phyloP scores from a whole-genome alignment of 139 green algal genomes.

The Diplosphaera chodatii region DNA sequence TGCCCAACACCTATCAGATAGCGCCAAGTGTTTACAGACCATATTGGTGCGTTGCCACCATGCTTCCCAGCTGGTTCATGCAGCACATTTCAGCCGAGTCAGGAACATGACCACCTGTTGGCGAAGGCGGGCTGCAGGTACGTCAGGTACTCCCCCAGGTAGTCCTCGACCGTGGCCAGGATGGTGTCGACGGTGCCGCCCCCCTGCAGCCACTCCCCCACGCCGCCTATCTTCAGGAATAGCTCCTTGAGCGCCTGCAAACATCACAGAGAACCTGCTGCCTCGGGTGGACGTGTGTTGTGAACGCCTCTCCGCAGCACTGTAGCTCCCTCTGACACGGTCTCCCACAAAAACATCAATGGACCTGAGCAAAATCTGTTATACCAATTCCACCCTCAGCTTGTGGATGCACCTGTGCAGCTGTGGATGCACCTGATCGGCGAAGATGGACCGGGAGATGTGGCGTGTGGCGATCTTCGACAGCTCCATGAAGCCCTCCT shows the following conservation, averaged over 20 bases:
- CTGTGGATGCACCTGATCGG: slow-evolving; percentile 15
- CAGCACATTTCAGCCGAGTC: too few relatives aligned
- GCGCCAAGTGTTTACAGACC: too few relatives aligned
- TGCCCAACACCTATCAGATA: too few relatives aligned
- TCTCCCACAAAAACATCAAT: too few relatives aligned
- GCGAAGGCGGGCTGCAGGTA: slow-evolving; percentile 40
- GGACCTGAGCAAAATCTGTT: too few relatives aligned
- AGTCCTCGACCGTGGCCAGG: slow-evolving; percentile 76
- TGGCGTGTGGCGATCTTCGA: slow-evolving; percentile 31
- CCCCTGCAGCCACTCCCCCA: slow-evolving; percentile 45
- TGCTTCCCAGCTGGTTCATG: too few relatives aligned
- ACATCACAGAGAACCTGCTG: background rate
- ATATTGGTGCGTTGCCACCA: too few relatives aligned
- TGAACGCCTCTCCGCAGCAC: too few relatives aligned
- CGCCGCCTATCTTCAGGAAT: slow-evolving; percentile 33
- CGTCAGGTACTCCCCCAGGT: slow-evolving; percentile 50
- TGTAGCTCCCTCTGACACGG: too few relatives aligned
- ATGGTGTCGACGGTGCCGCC: slow-evolving; percentile 38
- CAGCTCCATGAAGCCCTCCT: slow-evolving; percentile 60
- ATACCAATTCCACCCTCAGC: too few relatives aligned
- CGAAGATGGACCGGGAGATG: slow-evolving; percentile 21
- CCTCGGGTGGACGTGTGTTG: too few relatives aligned
- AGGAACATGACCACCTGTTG: slow-evolving; percentile 24
- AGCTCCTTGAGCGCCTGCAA: slow-evolving; percentile 33
- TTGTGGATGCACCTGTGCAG: too few relatives aligned